Percentiles rank a stretch among this genome's conserved stretches.
Conservation (phyloP, 169 alveolate species). For the Perkinsus marinus region DNA sequence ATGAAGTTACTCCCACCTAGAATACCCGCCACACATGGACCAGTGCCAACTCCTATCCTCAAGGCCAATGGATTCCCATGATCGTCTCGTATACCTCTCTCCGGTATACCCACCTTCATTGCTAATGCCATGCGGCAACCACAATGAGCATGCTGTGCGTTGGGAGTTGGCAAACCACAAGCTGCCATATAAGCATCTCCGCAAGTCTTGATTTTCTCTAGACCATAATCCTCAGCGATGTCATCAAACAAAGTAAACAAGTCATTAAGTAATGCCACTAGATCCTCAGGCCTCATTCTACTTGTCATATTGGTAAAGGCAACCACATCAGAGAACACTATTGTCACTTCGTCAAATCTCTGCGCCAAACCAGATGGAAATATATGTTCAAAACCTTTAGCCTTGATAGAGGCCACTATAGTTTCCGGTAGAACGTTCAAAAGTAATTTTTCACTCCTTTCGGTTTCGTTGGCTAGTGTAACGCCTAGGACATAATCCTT, state of each 20-base stretch:
- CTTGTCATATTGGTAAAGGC: neutral
- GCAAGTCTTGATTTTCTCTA: neutral
- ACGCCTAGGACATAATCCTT: neutral
- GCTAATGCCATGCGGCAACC: neutral
- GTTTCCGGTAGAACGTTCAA: neutral
- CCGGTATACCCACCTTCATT: neutral
- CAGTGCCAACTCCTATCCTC: neutral
- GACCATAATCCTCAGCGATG: neutral
- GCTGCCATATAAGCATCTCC: neutral
- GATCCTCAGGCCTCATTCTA: neutral
- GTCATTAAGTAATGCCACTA: neutral
- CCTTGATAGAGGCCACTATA: neutral
- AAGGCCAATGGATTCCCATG: neutral
- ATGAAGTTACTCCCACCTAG: neutral
- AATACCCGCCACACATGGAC: neutral
- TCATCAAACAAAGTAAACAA: neutral
- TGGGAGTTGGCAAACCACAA: neutral
- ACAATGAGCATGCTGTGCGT: neutral
- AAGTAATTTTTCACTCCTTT: neutral
- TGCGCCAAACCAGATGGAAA: neutral
- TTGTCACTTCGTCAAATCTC: neutral
- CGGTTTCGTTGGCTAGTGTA: neutral
- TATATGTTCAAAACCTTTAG: neutral
- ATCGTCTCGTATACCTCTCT: neutral
- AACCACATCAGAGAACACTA: neutral